phyloP scores from a whole-genome alignment of 371 early-diverging fungal species.

The Mortierella sp. region DNA sequence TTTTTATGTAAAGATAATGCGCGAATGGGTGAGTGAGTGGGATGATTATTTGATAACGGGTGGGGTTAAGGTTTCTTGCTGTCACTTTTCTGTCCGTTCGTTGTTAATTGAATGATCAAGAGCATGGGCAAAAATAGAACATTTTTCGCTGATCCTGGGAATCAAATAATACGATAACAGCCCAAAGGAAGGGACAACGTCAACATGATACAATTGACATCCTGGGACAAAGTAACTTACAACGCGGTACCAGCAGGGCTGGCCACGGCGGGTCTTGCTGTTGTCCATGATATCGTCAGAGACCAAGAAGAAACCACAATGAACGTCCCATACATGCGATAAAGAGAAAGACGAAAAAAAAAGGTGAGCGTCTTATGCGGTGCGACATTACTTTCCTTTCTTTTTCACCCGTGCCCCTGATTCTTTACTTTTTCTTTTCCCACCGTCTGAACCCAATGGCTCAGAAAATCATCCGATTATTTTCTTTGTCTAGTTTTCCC shows the following conservation, averaged over 20 bases:
- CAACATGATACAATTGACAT: neutral
- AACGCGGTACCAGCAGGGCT: slow-evolving; percentile 95
- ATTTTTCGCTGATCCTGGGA: neutral
- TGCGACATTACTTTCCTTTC: neutral
- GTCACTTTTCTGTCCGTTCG: neutral
- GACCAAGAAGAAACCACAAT: slow-evolving; percentile 86
- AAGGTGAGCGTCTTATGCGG: neutral
- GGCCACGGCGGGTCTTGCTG: slow-evolving; percentile 94
- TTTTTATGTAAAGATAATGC: neutral
- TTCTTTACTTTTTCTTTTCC: neutral
- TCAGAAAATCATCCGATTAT: slow-evolving; percentile 12
- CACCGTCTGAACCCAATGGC: neutral
- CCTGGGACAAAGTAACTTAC: slow-evolving; percentile 41
- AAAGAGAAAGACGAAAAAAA: neutral
- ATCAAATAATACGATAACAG: neutral
- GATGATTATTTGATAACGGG: neutral
- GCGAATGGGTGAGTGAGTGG: slow-evolving; percentile 1
- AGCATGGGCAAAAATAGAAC: slow-evolving; percentile 4
- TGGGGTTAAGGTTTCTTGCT: neutral
- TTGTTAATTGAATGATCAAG: neutral
- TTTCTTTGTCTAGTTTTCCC: neutral
- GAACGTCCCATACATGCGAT: neutral
- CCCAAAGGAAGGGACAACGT: neutral
- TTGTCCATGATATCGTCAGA: slow-evolving; percentile 99
- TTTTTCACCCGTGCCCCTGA: neutral